Evolutionary conservation across 129 eudicot genomes (phyloP).

Genomic region (Chrysanthemum makinoi): DNA sequence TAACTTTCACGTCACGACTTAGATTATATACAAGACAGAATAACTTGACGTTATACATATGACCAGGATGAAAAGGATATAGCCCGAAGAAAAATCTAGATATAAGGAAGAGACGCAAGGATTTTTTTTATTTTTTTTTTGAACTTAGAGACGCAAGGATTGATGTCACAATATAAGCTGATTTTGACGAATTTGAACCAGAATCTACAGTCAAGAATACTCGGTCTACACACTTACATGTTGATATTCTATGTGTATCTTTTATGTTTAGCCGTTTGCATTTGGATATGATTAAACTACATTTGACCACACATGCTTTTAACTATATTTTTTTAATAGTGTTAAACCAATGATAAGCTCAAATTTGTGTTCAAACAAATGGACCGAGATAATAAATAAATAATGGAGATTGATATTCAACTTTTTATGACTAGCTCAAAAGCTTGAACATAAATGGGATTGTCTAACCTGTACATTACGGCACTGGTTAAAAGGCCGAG

Average conservation of each 20-base stretch:
- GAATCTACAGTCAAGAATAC: neutral
- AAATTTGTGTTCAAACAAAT: no score
- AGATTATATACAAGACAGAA: no score
- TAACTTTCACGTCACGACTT: no score
- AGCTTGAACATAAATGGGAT: neutral
- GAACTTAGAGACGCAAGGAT: no score
- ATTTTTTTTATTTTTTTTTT: no score
- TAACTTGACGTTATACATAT: no score
- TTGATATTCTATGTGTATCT: neutral
- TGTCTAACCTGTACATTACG: no score
- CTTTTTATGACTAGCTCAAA: constrained; percentile 18
- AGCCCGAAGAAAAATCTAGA: no score
- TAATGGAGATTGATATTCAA: neutral
- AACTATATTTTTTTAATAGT: neutral
- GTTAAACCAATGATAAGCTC: neutral
- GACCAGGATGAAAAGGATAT: neutral
- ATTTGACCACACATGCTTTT: neutral
- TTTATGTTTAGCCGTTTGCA: neutral
- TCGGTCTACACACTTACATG: neutral
- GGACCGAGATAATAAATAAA: neutral
- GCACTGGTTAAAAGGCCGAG: no score
- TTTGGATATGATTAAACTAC: neutral
- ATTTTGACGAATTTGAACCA: neutral
- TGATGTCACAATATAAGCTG: no score
- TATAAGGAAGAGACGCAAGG: no score